Conservation (phyloP, 768 basidiomycete species). For the Leccinellum albellum region DNA sequence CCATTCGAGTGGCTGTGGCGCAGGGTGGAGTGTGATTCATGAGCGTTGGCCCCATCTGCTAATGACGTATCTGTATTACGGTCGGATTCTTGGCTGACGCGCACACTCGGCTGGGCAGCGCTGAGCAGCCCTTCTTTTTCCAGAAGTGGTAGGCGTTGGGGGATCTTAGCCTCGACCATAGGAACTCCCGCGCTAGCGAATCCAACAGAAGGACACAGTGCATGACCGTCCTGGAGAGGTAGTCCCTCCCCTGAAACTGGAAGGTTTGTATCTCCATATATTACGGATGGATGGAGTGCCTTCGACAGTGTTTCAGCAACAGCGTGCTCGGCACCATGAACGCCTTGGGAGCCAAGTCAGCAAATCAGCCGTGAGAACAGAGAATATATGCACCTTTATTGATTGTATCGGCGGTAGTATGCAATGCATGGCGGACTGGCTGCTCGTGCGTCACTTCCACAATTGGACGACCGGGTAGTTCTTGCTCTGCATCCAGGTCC, state of each 20-base stretch:
- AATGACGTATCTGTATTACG: conserved; percentile 13
- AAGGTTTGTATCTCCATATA: not conserved
- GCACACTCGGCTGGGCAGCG: conserved; percentile 24
- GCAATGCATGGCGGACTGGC: conserved; percentile 31
- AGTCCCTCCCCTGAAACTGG: conserved; percentile 26
- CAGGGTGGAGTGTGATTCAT: conserved; percentile 44
- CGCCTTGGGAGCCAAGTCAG: conserved; percentile 33
- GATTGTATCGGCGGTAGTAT: conserved; percentile 36
- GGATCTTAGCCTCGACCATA: conserved; percentile 63
- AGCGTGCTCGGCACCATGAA: conserved; percentile 38
- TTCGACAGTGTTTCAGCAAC: conserved; percentile 35
- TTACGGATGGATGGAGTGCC: conserved; percentile 33
- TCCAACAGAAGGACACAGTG: conserved; percentile 49
- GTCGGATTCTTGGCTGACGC: conserved; percentile 11
- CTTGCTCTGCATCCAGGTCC: conserved; percentile 74
- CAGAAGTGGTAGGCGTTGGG: conserved; percentile 43
- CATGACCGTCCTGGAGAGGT: conserved; percentile 46
- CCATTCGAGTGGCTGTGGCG: conserved; percentile 43
- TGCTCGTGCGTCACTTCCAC: conserved; percentile 40
- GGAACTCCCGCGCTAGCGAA: conserved; percentile 64
- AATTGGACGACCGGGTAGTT: conserved; percentile 39
- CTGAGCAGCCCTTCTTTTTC: conserved; percentile 28
- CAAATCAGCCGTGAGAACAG: not conserved
- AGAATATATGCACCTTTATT: conserved; percentile 47
- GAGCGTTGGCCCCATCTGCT: conserved; percentile 41